A percentile compares a stretch with the other conserved stretches of the same genome.
Conservation (phyloP, 2,329 filamentous ascomycete species). For the Colletotrichum tanaceti region DNA sequence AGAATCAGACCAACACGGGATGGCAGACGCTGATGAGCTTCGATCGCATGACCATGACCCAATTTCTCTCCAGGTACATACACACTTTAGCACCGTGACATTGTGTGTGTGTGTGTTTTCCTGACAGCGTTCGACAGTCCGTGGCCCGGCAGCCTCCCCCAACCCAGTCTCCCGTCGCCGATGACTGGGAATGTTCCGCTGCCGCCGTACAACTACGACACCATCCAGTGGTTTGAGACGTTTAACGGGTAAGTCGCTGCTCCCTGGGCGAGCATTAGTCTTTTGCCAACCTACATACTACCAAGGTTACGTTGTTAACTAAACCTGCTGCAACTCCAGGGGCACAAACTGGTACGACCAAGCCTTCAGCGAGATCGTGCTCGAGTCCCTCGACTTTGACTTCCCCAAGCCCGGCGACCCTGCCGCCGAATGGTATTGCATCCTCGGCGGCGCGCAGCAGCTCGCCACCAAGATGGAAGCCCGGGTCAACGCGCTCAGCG, state of each 20-base stretch:
- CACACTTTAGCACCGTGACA: too few species aligned
- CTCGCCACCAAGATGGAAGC: not conserved
- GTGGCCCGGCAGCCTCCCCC: too few species aligned
- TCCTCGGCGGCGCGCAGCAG: not conserved
- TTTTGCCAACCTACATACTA: not conserved
- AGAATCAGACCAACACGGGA: too few species aligned
- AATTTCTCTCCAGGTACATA: too few species aligned
- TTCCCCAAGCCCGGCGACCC: not conserved
- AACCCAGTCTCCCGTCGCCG: not conserved
- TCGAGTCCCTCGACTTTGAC: not conserved
- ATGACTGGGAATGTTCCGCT: not conserved
- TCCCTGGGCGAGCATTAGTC: not conserved
- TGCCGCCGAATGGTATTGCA: not conserved
- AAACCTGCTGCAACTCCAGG: not conserved
- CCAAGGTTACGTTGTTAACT: too few species aligned
- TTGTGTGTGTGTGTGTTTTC: too few species aligned
- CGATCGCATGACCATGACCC: too few species aligned
- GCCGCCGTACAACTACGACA: not conserved
- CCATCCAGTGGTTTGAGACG: constrained; percentile 44
- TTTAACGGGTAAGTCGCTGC: not conserved
- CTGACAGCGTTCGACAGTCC: too few species aligned
- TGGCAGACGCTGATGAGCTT: too few species aligned
- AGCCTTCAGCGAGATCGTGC: not conserved
- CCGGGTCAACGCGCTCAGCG: too few species aligned
- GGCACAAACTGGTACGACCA: not conserved